Evolutionary conservation across 1,284 basidiomycete genomes (phyloP).

Genomic region (Naganishia cerealis): DNA sequence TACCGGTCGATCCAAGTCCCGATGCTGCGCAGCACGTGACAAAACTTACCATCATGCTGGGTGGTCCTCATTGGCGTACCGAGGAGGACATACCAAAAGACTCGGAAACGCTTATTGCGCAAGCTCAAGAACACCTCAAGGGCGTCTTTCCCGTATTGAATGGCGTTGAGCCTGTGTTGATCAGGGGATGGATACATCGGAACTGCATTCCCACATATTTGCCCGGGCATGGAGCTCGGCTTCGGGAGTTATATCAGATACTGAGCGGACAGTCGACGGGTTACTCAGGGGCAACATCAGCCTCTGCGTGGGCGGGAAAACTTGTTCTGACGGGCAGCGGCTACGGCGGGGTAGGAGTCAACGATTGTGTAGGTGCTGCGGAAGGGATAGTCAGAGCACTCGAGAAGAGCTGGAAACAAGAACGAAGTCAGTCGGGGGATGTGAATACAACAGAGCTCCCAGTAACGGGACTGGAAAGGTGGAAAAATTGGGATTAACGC

Average conservation of each 20-base stretch:
- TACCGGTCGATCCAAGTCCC: conserved; percentile 65
- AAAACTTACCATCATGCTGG: conserved; percentile 89
- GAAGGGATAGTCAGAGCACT: conserved; percentile 53
- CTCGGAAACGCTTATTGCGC: conserved; percentile 40
- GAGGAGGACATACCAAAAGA: conserved; percentile 38
- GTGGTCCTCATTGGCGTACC: conserved; percentile 69
- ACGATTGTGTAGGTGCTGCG: conserved; percentile 79
- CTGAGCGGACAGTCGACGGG: conserved; percentile 45
- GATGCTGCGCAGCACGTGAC: conserved; percentile 42
- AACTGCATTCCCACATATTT: conserved; percentile 80
- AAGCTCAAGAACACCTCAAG: conserved; percentile 56
- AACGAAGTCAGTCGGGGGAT: not conserved
- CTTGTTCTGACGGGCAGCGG: conserved; percentile 81
- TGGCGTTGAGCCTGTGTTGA: conserved; percentile 59
- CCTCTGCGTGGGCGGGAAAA: conserved; percentile 60
- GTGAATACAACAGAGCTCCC: conserved; percentile 18
- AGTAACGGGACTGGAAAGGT: conserved; percentile 50
- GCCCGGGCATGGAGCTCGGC: conserved; percentile 70
- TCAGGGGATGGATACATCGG: conserved; percentile 62
- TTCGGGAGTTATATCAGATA: conserved; percentile 63
- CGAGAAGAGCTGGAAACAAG: conserved; percentile 1
- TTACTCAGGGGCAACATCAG: not conserved
- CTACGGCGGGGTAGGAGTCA: conserved; percentile 83
- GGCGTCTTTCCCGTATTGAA: conserved; percentile 58
- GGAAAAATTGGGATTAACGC: conserved; percentile 39